A percentile compares a stretch with the other conserved stretches of the same genome.
Conservation (phyloP, 1,284 basidiomycete genomes). For the Exsudoporus floridanus region DNA sequence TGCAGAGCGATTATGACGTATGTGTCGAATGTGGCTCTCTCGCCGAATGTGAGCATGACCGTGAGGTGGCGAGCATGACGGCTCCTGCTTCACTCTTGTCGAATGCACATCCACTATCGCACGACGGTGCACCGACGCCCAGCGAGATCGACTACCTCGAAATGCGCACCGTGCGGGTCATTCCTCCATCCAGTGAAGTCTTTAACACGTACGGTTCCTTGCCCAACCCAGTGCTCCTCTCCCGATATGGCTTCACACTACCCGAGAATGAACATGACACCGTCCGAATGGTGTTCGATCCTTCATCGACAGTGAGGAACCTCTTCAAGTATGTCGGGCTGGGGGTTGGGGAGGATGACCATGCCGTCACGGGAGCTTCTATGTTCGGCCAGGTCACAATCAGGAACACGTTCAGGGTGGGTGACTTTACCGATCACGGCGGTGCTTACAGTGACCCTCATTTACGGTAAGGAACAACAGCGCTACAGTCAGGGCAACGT, state of each 20-base stretch:
- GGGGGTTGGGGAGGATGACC: not conserved
- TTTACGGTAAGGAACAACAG: slow-evolving; percentile 27
- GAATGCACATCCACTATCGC: slow-evolving; percentile 11
- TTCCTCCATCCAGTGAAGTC: slow-evolving; percentile 60
- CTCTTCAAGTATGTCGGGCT: slow-evolving; percentile 14
- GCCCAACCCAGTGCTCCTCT: slow-evolving; percentile 32
- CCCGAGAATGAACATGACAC: slow-evolving; percentile 35
- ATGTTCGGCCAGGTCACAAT: slow-evolving; percentile 6
- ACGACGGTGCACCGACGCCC: slow-evolving; percentile 1
- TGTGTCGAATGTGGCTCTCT: slow-evolving; percentile 80
- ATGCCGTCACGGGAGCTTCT: slow-evolving; percentile 20
- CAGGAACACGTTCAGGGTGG: slow-evolving; percentile 34
- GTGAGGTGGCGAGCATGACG: slow-evolving; percentile 14
- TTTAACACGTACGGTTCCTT: slow-evolving; percentile 83
- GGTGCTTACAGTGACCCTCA: slow-evolving; percentile 11
- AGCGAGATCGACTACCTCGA: slow-evolving; percentile 50
- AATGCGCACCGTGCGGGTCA: slow-evolving; percentile 60
- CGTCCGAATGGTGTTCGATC: slow-evolving; percentile 27
- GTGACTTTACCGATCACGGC: slow-evolving; percentile 26
- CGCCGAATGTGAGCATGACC: slow-evolving; percentile 72
- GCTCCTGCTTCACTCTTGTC: not conserved
- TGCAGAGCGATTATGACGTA: slow-evolving; percentile 79
- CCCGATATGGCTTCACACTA: slow-evolving; percentile 39
- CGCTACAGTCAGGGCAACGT: slow-evolving; percentile 20
- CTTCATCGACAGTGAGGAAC: slow-evolving; percentile 9